Conservation (phyloP, 768 basidiomycete species). For the Cyathus striatus region DNA sequence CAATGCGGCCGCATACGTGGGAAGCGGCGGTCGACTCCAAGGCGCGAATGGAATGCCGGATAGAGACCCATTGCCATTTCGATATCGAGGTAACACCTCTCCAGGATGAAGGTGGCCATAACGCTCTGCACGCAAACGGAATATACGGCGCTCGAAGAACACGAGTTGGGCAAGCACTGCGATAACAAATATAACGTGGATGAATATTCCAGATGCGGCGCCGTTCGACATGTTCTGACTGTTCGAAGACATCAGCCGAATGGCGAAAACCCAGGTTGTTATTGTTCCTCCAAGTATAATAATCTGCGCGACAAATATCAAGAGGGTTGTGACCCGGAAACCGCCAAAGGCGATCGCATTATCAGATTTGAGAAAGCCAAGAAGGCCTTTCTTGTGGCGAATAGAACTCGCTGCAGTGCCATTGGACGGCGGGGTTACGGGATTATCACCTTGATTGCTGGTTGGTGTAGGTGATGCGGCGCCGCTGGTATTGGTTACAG, state of each 20-base stretch:
- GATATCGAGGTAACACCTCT: conserved; percentile 40
- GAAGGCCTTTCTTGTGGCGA: conserved; percentile 23
- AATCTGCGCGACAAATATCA: conserved; percentile 34
- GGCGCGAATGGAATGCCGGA: conserved; percentile 46
- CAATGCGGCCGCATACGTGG: conserved; percentile 69
- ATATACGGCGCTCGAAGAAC: conserved; percentile 61
- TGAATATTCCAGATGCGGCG: conserved; percentile 39
- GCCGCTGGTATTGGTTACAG: not conserved
- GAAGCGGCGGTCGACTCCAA: conserved; percentile 67
- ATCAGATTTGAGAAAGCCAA: conserved; percentile 34
- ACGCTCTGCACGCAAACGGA: conserved; percentile 62
- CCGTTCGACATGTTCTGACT: conserved; percentile 14
- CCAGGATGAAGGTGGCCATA: conserved; percentile 57
- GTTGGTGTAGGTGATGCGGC: not conserved
- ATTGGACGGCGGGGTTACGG: conserved; percentile 2
- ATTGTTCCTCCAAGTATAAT: conserved; percentile 41
- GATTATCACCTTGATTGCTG: not conserved
- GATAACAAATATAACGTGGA: conserved; percentile 61
- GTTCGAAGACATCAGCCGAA: conserved; percentile 5
- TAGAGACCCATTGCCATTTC: conserved; percentile 17
- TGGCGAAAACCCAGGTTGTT: conserved; percentile 48
- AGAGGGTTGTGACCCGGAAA: conserved; percentile 38
- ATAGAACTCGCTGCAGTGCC: conserved; percentile 9
- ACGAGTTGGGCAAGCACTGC: conserved; percentile 46
- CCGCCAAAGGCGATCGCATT: conserved; percentile 34